Percentiles rank a stretch among this genome's conserved stretches.
Conservation (phyloP, 441 rosid genomes). For the Corymbia calophylla region DNA sequence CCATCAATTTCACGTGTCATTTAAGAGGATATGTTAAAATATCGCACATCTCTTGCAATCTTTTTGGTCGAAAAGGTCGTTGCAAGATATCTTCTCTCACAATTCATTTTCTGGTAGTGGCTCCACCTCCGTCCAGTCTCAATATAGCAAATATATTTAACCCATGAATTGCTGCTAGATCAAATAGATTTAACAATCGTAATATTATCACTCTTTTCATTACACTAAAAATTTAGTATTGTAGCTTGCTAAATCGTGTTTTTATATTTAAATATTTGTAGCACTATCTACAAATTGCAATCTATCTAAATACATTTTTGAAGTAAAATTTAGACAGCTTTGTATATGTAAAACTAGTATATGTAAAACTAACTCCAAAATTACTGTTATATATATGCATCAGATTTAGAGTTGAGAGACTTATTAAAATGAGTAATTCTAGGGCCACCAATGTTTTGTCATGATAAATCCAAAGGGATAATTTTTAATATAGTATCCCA, state of each 20-base stretch:
- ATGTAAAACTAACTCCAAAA: not conserved
- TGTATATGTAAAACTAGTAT: not conserved
- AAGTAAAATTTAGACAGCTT: not conserved
- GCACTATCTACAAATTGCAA: not conserved
- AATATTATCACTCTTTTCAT: not conserved
- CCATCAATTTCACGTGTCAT: fast-evolving
- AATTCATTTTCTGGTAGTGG: not conserved
- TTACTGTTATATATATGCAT: not conserved
- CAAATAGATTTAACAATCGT: not conserved
- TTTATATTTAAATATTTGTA: not conserved
- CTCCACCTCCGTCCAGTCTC: not conserved
- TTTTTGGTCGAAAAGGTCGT: fast-evolving
- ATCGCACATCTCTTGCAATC: not conserved
- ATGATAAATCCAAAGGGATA: not conserved
- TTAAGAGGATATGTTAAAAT: fast-evolving
- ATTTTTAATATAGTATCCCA: not conserved
- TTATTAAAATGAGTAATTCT: not conserved
- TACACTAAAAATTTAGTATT: not conserved
- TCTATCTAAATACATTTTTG: not conserved
- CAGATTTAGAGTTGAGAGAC: not conserved
- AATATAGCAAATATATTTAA: not conserved
- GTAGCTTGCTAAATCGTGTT: not conserved
- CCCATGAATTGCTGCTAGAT: not conserved
- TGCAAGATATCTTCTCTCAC: fast-evolving
- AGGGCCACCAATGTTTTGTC: not conserved